Percentiles rank a stretch among this genome's conserved stretches.
phyloP scores from a whole-genome alignment of 306 rosid genomes.

The Cucurbita argyrosperma region DNA sequence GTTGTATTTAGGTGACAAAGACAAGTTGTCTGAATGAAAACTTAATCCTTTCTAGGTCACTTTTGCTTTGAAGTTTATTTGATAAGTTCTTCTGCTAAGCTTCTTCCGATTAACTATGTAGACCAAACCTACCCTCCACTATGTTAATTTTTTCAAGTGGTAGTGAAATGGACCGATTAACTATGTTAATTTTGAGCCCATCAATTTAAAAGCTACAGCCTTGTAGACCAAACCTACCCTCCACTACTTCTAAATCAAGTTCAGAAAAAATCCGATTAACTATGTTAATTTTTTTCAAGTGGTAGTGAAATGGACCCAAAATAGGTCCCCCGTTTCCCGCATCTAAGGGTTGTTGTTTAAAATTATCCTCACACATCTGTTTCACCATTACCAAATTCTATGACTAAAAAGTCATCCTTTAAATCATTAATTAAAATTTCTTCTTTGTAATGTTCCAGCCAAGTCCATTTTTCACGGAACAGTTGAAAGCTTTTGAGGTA shows the following conservation, averaged over 20 bases:
- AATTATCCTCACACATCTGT: neutral
- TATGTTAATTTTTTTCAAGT: neutral
- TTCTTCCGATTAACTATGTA: neutral
- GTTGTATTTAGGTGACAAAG: neutral
- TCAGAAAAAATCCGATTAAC: neutral
- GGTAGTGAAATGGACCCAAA: neutral
- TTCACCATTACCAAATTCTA: neutral
- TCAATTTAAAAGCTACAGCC: neutral
- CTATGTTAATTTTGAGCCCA: neutral
- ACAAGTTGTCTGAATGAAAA: neutral
- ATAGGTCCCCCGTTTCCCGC: neutral
- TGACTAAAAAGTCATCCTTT: neutral
- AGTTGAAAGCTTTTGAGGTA: conserved; percentile 91
- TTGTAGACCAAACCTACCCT: neutral
- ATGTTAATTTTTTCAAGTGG: too few relatives aligned
- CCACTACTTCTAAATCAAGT: neutral
- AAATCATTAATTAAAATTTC: neutral
- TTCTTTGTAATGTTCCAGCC: conserved; percentile 38
- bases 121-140: too few relatives aligned
- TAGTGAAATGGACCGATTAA: too few relatives aligned
- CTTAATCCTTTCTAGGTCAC: neutral
- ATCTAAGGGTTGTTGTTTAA: neutral
- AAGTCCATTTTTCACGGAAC: conserved; percentile 91
- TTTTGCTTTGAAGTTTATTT: neutral
- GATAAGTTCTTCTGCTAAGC: neutral